These are phyloP conservation scores for Phytopythium cucurbitacearum DNA, from an alignment of 352 stramenopile species.

Conservation along the genomic window DNA sequence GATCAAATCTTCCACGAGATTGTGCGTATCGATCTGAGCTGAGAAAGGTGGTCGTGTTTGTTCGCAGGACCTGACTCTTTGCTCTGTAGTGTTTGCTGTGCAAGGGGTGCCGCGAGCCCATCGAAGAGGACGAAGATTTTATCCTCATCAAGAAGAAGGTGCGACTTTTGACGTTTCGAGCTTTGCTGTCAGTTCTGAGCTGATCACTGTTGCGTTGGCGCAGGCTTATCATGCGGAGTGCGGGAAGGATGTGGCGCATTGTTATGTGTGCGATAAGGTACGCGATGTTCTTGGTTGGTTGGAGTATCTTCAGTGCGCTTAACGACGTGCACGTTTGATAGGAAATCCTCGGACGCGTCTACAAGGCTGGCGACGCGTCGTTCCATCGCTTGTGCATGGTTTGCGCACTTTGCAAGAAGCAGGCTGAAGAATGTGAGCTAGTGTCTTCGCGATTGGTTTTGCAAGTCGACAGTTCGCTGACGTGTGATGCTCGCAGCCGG, in stretches of 20 bases:
- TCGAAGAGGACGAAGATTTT: conserved; percentile 77
- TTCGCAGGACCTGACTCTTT: neutral
- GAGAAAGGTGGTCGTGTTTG: neutral
- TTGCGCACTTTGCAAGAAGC: conserved; percentile 65
- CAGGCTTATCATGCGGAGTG: conserved; percentile 75
- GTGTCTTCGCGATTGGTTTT: neutral
- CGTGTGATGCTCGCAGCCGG: conserved; percentile 14
- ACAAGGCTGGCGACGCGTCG: conserved; percentile 49
- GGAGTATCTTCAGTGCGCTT: neutral
- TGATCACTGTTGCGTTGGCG: neutral
- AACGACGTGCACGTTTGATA: conserved; percentile 5
- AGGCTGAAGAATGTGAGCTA: conserved; percentile 52
- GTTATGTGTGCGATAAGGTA: conserved; percentile 70
- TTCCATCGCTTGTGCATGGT: conserved; percentile 84
- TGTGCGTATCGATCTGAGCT: conserved; percentile 18
- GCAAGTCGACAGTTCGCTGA: conserved; percentile 1
- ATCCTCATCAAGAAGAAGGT: conserved; percentile 79
- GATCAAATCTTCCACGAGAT: conserved; percentile 85
- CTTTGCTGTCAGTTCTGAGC: neutral
- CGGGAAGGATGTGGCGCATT: conserved; percentile 61
- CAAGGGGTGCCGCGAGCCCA: conserved; percentile 63
- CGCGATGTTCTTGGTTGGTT: neutral
- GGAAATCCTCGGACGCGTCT: conserved; percentile 76
- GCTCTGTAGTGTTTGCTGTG: conserved; percentile 59
- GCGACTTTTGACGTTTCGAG: neutral